A percentile compares a stretch with the other conserved stretches of the same genome.
Conservation (phyloP, 225 moss, liverwort and hornwort species). For the Sphagnum tenellum region DNA sequence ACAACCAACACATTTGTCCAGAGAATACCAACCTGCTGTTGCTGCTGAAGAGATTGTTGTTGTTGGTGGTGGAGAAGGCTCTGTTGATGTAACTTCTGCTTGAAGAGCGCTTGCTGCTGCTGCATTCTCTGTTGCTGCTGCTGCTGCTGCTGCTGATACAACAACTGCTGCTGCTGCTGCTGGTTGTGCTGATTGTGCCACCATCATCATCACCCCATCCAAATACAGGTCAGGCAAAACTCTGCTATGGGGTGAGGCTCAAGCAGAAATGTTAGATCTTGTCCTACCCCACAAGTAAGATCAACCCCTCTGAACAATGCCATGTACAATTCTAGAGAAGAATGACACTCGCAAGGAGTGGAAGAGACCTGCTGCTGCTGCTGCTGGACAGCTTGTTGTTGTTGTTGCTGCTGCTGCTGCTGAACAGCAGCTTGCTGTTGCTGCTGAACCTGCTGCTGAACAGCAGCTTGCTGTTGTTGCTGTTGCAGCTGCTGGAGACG, state of each 20-base stretch:
- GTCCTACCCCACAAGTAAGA: too few species aligned
- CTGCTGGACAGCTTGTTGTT: too few species aligned
- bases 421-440: conserved; percentile 46
- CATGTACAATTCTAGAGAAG: too few species aligned
- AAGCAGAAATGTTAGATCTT: too few species aligned
- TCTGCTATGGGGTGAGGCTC: too few species aligned
- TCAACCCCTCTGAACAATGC: too few species aligned
- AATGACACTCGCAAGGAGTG: too few species aligned
- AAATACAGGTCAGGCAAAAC: too few species aligned
- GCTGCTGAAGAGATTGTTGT: conserved; percentile 49
- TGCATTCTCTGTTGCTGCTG: conserved; percentile 12
- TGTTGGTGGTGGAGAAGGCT: conserved; percentile 43
- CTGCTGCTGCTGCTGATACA: conserved; percentile 32
- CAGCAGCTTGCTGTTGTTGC: conserved; percentile 25
- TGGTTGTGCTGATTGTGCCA: conserved; percentile 16
- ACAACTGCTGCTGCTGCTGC: conserved; percentile 36
- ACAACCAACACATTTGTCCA: too few species aligned
- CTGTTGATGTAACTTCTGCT: conserved; percentile 14
- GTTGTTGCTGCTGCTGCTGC: conserved; percentile 38
- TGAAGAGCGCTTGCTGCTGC: conserved; percentile 16
- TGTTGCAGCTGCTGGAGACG: conserved; percentile 50
- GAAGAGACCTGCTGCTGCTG: too few species aligned
- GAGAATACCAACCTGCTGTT: conserved; percentile 14
- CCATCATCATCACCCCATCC: too few species aligned
- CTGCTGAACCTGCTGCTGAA: conserved; percentile 13